A percentile compares a stretch with the other conserved stretches of the same genome.
phyloP scores from a whole-genome alignment of 2,329 filamentous ascomycete genomes.

The Juglanconis sp. region DNA sequence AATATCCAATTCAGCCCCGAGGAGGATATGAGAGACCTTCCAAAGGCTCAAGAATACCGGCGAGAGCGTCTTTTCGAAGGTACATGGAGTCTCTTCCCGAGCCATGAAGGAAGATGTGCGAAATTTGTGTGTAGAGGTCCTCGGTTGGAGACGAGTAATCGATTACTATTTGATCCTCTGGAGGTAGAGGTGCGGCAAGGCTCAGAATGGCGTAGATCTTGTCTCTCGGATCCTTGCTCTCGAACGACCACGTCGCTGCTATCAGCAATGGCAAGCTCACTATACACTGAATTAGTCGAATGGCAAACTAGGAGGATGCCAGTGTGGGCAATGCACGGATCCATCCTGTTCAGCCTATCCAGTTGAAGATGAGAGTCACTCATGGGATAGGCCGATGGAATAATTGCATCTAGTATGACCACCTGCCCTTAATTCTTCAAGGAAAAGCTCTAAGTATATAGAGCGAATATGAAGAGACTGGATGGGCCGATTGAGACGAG shows the following conservation, averaged over 20 bases:
- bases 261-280: conserved; percentile 4
- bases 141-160: conserved; percentile 5
- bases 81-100: conserved; percentile 3
- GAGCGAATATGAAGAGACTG: no score
- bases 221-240: conserved; percentile 10
- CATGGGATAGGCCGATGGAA: no score
- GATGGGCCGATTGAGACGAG: no score
- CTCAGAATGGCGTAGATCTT: conserved; percentile 12
- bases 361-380: no score
- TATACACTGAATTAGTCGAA: neutral
- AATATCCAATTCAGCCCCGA: neutral
- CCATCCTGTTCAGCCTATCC: no score
- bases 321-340: no score
- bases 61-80: neutral
- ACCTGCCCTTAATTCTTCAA: no score
- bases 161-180: conserved; percentile 2
- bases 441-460: no score
- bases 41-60: conserved; percentile 3
- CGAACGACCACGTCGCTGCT: conserved; percentile 10
- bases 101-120: conserved; percentile 3
- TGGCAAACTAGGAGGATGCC: no score
- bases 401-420: no score
- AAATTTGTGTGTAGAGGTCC: conserved; percentile 1
- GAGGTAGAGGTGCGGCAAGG: conserved; percentile 3
- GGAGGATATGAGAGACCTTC: conserved; percentile 9